Evolutionary conservation across 148 eudicot species (phyloP), one percentile per base, ranked within the genome.

Genomic region (Persicaria maculosa): DNA sequence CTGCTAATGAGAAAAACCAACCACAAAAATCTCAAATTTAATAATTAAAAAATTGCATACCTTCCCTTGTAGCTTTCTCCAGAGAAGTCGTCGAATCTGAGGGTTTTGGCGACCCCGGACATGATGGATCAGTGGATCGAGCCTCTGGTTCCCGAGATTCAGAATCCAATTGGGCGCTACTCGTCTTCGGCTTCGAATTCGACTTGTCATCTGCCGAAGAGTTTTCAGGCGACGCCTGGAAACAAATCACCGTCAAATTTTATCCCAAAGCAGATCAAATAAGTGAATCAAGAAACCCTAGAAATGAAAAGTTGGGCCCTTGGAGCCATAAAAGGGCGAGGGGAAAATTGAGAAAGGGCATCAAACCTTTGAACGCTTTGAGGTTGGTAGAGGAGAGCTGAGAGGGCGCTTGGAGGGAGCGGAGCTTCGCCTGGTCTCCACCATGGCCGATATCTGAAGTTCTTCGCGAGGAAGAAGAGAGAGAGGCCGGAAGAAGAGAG

Each of bases 371-470:
- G 69, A 64, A 14, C 69, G 69, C 25, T 64, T 64, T 2, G 69
- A 14, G 4, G 74, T 74, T 47, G 89, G 86, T 2, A 82, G 74
- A 62, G 92, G 74, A 12, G 93, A 82, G 3, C 87, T 81, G 4
- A 90, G 85, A 15, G 90, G 83, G 6, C 97, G 93, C 71, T 92
- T 92, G 14, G 97, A 85, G 4, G 95, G 83, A 46, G 97, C 85
- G 47, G 94, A 86, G 76, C 95, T 83, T 19, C 97, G 86, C 75
- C 91, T 77, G 57, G 97, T 92, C 78, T 90, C 95, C 31, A 92
- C 97, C 97, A 92, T 92, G 69, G 15, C 40, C 14, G 69, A 46
- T 11, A 81, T 83, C 82, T 74, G 74, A 72, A 61, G 78, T 40
- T 43, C 25, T 5, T 44, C 47, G 62, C 36, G 9, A 73, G 80